phyloP scores from a whole-genome alignment of 176 grass and related monocot genomes.

The Zea mays region DNA sequence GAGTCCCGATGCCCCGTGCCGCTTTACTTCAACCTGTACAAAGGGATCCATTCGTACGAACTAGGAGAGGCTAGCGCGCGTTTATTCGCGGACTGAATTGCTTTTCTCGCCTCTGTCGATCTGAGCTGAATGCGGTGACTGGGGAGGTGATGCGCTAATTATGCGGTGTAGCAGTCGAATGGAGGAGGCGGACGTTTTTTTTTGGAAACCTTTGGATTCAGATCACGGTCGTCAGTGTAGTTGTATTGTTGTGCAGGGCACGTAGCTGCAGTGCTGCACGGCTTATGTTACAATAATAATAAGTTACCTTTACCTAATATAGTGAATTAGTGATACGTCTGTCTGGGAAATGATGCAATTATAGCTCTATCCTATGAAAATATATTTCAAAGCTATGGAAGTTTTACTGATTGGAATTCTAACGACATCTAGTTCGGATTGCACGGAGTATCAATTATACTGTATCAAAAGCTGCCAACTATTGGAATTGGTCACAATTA shows the following conservation, averaged over 20 bases:
- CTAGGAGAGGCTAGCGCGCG: background rate
- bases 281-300: background rate
- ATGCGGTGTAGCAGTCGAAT: background rate
- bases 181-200: background rate
- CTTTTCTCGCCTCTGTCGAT: background rate
- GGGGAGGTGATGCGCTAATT: background rate
- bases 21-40: background rate
- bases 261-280: background rate
- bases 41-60: background rate
- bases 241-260: background rate
- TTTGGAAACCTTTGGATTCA: background rate
- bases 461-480: background rate
- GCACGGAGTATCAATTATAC: background rate
- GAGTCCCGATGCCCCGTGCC: background rate
- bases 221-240: background rate
- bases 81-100: background rate
- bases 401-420: background rate
- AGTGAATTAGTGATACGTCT: background rate
- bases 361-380: background rate
- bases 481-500: background rate
- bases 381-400: background rate
- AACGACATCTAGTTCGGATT: background rate
- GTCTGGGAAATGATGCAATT: background rate
- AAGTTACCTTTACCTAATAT: background rate
- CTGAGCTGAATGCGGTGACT: background rate